Evolutionary conservation across 2,329 filamentous ascomycete genomes (phyloP).

Genomic region (Neodidymelliopsis sp.): DNA sequence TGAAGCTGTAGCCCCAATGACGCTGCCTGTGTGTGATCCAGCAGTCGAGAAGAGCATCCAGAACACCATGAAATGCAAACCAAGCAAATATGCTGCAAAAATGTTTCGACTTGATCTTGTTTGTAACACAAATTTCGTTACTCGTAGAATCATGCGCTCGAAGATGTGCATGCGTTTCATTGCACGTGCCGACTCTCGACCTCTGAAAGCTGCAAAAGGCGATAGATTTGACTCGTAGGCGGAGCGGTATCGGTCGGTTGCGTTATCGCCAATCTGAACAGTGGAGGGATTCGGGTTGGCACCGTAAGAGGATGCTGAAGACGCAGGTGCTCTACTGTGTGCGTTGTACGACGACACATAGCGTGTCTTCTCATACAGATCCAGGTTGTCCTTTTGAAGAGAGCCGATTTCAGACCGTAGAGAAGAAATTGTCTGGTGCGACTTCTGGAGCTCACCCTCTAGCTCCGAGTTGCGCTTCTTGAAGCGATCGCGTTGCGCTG

Average conservation of each 20-base stretch:
- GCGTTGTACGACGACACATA: conserved; percentile 95
- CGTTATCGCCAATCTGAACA: conserved; percentile 62
- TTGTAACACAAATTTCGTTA: conserved; percentile 89
- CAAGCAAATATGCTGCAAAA: conserved; percentile 91
- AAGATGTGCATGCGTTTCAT: conserved; percentile 93
- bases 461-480: conserved; percentile 94
- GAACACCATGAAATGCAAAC: conserved; percentile 87
- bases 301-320: conserved; percentile 68
- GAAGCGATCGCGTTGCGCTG: conserved; percentile 96
- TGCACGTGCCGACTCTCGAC: conserved; percentile 88
- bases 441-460: conserved; percentile 86
- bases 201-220: conserved; percentile 93
- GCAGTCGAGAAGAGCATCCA: conserved; percentile 86
- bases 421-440: conserved; percentile 81
- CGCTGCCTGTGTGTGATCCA: conserved; percentile 35
- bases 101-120: conserved; percentile 90
- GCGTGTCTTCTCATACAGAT: conserved; percentile 95
- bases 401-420: conserved; percentile 90
- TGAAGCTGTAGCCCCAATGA: conserved; percentile 35
- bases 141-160: conserved; percentile 86
- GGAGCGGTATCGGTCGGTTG: conserved; percentile 78
- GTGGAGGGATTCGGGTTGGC: conserved; percentile 78
- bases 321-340: conserved; percentile 68
- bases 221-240: conserved; percentile 96
- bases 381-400: conserved; percentile 94